Percentiles rank a stretch among this genome's conserved stretches.
These are phyloP conservation scores for Lactarius hatsudake DNA, from an alignment of 768 basidiomycete genomes.

Conservation along the genomic window DNA sequence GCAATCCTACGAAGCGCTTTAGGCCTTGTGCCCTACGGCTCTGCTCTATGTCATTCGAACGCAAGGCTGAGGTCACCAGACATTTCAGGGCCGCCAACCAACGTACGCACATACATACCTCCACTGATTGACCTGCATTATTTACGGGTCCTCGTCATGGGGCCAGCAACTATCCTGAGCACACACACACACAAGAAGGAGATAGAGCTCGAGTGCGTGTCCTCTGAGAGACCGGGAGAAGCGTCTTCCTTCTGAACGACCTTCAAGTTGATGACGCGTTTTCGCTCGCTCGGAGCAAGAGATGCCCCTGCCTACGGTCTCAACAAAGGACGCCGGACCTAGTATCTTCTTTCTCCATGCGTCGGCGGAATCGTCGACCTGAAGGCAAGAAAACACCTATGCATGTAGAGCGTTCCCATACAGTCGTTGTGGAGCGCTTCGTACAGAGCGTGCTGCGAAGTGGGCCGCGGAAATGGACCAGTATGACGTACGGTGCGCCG, in stretches of 20 bases:
- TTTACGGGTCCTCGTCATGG: neutral
- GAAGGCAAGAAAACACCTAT: neutral
- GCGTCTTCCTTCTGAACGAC: neutral
- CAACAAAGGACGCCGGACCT: neutral
- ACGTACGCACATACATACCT: neutral
- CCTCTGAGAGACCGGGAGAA: neutral
- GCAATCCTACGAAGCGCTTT: neutral
- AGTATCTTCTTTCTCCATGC: neutral
- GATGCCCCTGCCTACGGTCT: neutral
- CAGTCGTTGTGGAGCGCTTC: neutral
- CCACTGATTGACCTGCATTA: neutral
- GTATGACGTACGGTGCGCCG: neutral
- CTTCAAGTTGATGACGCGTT: neutral
- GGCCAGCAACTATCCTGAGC: neutral
- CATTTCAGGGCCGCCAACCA: neutral
- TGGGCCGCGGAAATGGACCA: neutral
- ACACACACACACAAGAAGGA: neutral
- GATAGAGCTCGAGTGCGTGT: too few relatives aligned
- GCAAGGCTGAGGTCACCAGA: neutral
- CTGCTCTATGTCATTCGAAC: neutral
- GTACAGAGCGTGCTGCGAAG: neutral
- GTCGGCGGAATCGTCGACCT: neutral
- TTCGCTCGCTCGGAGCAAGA: neutral
- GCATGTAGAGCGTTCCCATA: neutral
- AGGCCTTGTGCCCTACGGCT: neutral